Base-by-base conservation (phyloP, 2,329 filamentous ascomycete species). In the Verticillium klebahnii region DNA sequence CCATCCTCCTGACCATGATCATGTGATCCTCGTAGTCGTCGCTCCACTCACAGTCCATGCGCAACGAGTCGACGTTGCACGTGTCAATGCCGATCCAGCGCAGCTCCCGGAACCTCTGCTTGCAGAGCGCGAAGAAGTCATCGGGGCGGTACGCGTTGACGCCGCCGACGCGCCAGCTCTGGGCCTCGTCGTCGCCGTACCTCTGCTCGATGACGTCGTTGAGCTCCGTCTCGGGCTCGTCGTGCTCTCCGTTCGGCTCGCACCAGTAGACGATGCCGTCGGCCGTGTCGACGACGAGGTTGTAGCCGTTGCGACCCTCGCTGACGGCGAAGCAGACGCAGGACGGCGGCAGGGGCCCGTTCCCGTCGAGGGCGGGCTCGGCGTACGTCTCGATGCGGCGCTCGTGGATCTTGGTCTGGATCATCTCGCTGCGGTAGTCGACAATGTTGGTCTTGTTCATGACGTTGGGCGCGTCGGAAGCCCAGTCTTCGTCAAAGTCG, bases 221-320 rank as follows among this genome's bases (percentile, higher is more conserved):
- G 6, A 63, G 62, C 23, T 2, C 59, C 19, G 59, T 11, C 2
- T 31, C 7, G n/a, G 17, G 59, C 60, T 63, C 60, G 23, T 63
- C 62, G 31, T 63, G 60, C 40, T 56, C 52, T 3, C 59, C 59
- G 32, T 57, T n/a, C 6, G 61, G 39, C n/a, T 62, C 60, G 14
- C 58, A 59, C 63, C 66, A 66, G 55, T 66, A 65, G 23, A 67
- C 14, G 29, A 45, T 58, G 25, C 63, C 62, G 31, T 67, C 63
- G 1, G 60, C 58, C 19, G 65, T 67, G 36, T 67, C 61, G 25
- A 67, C 23, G 8, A 66, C 57, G 40, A 66, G 39, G 1, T 55
- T 60, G 55, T 64, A 67, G 1, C 62, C 63, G 59, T 32, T 60
- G 9, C 39, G 25, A 11, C 34, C 4, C 15, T 17, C 32, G 56